These are phyloP conservation scores for Kodamaea sp. DNA, from an alignment of 1,139 yeast species.

Conservation along the genomic window DNA sequence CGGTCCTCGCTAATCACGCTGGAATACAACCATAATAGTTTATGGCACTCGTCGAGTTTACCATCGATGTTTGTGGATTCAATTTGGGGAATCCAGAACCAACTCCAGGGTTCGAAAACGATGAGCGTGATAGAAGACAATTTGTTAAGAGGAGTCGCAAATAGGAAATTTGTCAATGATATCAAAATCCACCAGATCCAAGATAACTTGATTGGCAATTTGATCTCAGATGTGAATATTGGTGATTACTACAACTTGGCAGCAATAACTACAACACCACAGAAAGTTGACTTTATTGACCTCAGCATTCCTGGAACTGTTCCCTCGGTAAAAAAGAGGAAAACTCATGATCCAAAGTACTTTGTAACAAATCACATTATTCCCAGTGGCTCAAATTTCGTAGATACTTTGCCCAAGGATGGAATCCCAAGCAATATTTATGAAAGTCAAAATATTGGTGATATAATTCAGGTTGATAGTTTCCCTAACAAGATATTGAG, in stretches of 20 bases:
- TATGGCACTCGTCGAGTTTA: conserved; percentile 47
- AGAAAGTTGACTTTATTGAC: conserved; percentile 4
- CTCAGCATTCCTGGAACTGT: conserved; percentile 3
- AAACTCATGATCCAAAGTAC: conserved; percentile 3
- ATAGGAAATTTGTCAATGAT: conserved; percentile 38
- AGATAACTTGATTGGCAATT: conserved; percentile 2
- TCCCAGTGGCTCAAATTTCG: neutral
- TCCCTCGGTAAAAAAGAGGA: conserved; percentile 4
- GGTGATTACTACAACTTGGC: conserved; percentile 12
- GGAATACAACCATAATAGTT: conserved; percentile 20
- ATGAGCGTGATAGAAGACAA: conserved; percentile 39
- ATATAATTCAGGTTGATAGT: conserved; percentile 32
- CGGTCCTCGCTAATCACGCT: neutral
- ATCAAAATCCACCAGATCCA: conserved; percentile 20
- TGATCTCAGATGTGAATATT: conserved; percentile 18
- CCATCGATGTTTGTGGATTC: conserved; percentile 35
- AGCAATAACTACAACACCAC: neutral
- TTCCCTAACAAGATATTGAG: conserved; percentile 28
- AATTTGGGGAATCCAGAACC: conserved; percentile 42
- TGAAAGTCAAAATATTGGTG: conserved; percentile 19
- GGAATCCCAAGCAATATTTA: conserved; percentile 19
- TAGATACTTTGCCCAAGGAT: conserved; percentile 9
- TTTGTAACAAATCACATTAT: conserved; percentile 7
- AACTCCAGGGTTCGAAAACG: conserved; percentile 17
- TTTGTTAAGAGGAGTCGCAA: conserved; percentile 27